A percentile compares a stretch with the other conserved stretches of the same genome.
phyloP scores from a whole-genome alignment of 31 red algal genomes.

The Odonthalia washingtoniensis region DNA sequence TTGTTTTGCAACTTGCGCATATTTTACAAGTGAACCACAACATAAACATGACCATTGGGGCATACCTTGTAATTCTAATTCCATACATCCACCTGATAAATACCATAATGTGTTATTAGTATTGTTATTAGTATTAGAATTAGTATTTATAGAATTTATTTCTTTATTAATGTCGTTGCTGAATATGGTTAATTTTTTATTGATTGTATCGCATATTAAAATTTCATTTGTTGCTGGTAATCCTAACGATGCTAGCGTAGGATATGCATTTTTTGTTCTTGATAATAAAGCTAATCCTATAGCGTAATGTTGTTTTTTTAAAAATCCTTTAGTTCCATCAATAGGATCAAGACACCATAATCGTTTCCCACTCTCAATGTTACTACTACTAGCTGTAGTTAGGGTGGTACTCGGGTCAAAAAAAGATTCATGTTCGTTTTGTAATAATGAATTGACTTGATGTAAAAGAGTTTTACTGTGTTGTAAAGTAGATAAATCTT shows the following conservation, averaged over 20 bases:
- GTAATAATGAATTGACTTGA: constrained; percentile 20
- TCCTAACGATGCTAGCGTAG: constrained; percentile 13
- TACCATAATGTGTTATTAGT: neutral
- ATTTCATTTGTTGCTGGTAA: constrained; percentile 18
- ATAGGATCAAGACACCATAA: constrained; percentile 89
- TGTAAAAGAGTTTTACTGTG: constrained; percentile 18
- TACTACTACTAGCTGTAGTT: neutral
- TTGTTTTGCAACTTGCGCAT: constrained; percentile 43
- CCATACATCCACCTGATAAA: constrained; percentile 12
- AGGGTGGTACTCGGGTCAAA: neutral
- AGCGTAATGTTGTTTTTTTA: constrained; percentile 67
- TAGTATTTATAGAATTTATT: neutral
- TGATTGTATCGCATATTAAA: neutral
- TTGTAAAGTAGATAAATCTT: constrained; percentile 38
- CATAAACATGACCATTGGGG: constrained; percentile 41
- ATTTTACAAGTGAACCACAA: constrained; percentile 61
- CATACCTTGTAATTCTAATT: constrained; percentile 17
- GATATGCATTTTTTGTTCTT: neutral
- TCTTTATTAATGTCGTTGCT: neutral
- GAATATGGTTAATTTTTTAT: constrained; percentile 13
- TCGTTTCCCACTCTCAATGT: neutral
- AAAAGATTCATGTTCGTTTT: no score
- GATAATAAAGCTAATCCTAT: constrained; percentile 63
- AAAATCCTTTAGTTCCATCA: constrained; percentile 83
- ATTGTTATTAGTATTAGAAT: neutral